Conservation (phyloP, 805 yeast species). For the Torulaspora maleeae region DNA sequence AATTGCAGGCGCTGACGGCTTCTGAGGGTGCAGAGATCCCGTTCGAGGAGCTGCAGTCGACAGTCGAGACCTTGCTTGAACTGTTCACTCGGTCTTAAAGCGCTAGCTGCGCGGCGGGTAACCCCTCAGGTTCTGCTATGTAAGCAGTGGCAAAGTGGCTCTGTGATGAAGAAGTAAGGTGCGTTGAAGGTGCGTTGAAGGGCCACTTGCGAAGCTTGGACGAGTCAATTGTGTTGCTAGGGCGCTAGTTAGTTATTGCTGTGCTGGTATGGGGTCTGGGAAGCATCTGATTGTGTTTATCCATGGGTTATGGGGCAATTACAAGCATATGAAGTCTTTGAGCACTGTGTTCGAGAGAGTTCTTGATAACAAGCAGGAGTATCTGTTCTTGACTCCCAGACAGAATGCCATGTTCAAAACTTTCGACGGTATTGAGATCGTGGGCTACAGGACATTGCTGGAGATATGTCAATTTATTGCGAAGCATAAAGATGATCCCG, state of each 20-base stretch:
- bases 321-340: slow-evolving; percentile 50
- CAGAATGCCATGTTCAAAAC: slow-evolving; percentile 69
- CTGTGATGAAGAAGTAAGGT: neutral
- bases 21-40: slow-evolving; percentile 19
- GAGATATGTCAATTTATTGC: slow-evolving; percentile 53
- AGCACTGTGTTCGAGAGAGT: slow-evolving; percentile 40
- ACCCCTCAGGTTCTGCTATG: neutral
- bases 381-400: slow-evolving; percentile 46
- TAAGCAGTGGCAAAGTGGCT: slow-evolving; percentile 1
- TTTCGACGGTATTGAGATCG: slow-evolving; percentile 75
- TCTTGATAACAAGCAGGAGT: slow-evolving; percentile 41
- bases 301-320: slow-evolving; percentile 78
- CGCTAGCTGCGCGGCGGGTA: neutral
- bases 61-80: slow-evolving; percentile 35
- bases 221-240: neutral
- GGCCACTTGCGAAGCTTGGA: neutral
- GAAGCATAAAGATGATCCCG: slow-evolving; percentile 33
- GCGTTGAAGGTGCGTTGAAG: neutral
- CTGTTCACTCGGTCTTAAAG: slow-evolving; percentile 30
- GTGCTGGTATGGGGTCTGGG: slow-evolving; percentile 15
- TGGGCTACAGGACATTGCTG: slow-evolving; percentile 63
- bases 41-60: slow-evolving; percentile 34
- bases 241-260: slow-evolving; percentile 5
- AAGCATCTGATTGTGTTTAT: slow-evolving; percentile 64
- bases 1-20: slow-evolving; percentile 14